A percentile compares a stretch with the other conserved stretches of the same genome.
These are phyloP conservation scores for Coccomyxa sp. DNA, from an alignment of 139 green algal species.

Conservation along the genomic window DNA sequence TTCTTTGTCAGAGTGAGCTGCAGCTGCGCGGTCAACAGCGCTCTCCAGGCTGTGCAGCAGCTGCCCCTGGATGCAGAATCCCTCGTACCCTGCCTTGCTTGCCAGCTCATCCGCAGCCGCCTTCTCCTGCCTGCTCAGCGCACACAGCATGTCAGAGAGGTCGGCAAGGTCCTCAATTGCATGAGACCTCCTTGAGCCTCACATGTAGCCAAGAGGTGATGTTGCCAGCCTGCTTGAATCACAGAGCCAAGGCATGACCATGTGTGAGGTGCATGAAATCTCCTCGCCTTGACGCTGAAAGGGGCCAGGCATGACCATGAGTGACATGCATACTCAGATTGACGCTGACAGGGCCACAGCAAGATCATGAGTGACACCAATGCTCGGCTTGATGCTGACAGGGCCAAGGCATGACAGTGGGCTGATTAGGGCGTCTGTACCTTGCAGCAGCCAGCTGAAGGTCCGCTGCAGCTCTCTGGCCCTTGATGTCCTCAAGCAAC, in stretches of 20 bases:
- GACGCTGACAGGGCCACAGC: neutral
- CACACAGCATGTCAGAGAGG: too few species aligned
- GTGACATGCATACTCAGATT: neutral
- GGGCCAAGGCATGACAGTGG: too few species aligned
- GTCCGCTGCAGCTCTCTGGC: neutral
- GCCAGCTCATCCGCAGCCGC: neutral
- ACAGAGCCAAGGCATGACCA: too few species aligned
- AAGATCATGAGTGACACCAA: neutral
- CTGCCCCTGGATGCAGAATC: neutral
- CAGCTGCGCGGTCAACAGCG: neutral
- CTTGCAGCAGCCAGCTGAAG: neutral
- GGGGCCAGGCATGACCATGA: neutral
- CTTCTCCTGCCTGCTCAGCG: neutral
- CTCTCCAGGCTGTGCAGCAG: neutral
- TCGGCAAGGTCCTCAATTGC: too few species aligned
- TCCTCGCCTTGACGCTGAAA: neutral
- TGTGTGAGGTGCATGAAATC: too few species aligned
- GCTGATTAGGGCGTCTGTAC: neutral
- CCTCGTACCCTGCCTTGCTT: neutral
- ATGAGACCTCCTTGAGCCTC: too few species aligned
- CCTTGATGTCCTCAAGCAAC: neutral
- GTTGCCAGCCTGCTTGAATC: too few species aligned
- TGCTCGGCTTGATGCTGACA: neutral
- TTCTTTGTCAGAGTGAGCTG: neutral
- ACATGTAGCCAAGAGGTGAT: too few species aligned